phyloP scores from a whole-genome alignment of 2,329 filamentous ascomycete genomes.

The Emergomyces orientalis region DNA sequence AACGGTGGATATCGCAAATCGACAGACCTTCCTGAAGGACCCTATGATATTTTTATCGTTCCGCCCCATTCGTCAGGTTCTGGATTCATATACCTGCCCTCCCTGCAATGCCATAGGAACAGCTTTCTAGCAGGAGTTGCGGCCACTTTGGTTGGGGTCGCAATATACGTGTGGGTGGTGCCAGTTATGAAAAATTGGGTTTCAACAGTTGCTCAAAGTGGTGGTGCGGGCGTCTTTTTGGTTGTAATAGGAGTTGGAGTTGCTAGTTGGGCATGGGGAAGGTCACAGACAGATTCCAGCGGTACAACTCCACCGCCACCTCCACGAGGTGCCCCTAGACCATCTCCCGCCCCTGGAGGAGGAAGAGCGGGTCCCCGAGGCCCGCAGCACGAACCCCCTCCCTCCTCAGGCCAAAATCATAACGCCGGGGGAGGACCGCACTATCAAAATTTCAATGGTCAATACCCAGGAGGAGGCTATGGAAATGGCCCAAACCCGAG shows the following conservation, averaged over 20 bases:
- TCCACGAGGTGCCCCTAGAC: slow-evolving; percentile 11
- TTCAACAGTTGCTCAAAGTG: slow-evolving; percentile 58
- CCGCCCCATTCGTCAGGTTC: slow-evolving; percentile 81
- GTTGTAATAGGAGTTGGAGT: slow-evolving; percentile 65
- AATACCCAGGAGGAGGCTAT: slow-evolving; percentile 18
- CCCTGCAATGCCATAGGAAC: slow-evolving; percentile 72
- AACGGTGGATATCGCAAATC: slow-evolving; percentile 29
- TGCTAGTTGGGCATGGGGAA: slow-evolving; percentile 67
- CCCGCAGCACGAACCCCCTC: slow-evolving; percentile 19
- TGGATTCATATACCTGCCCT: slow-evolving; percentile 91
- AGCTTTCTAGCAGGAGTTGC: slow-evolving; percentile 84
- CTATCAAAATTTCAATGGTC: slow-evolving; percentile 24
- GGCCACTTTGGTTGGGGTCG: slow-evolving; percentile 61
- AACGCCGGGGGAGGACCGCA: slow-evolving; percentile 17
- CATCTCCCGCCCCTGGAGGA: slow-evolving; percentile 21
- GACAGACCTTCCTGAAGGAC: slow-evolving; percentile 67
- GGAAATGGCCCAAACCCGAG: slow-evolving; percentile 24
- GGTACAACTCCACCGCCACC: slow-evolving; percentile 18
- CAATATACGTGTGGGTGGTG: slow-evolving; percentile 62
- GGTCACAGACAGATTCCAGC: slow-evolving; percentile 49
- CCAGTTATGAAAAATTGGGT: slow-evolving; percentile 69
- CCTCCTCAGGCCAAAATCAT: slow-evolving; percentile 19
- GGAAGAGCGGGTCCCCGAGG: slow-evolving; percentile 27
- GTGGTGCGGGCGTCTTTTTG: slow-evolving; percentile 62
- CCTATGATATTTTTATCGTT: slow-evolving; percentile 96